Evolutionary conservation across 495 filamentous ascomycete species (phyloP).

Genomic region (Hyaloscypha hepaticicola): DNA sequence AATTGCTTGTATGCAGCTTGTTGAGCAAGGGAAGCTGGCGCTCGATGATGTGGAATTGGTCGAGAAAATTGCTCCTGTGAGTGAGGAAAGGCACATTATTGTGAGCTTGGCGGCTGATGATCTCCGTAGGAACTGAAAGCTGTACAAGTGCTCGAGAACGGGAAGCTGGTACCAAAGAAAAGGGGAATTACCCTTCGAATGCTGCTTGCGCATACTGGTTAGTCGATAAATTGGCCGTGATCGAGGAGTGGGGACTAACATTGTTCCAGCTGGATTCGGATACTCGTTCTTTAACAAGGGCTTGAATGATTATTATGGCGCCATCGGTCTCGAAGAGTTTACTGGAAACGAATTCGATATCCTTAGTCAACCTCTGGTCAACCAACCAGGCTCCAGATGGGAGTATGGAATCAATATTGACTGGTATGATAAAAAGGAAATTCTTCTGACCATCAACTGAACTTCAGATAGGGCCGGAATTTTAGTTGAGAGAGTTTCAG

Average conservation of each 20-base stretch:
- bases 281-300: slow-evolving; percentile 56
- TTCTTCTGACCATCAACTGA: slow-evolving; percentile 28
- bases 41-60: slow-evolving; percentile 52
- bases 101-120: slow-evolving; percentile 40
- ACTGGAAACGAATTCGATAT: slow-evolving; percentile 42
- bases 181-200: slow-evolving; percentile 59
- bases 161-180: slow-evolving; percentile 47
- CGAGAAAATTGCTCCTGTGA: slow-evolving; percentile 49
- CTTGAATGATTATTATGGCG: slow-evolving; percentile 44
- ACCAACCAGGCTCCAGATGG: slow-evolving; percentile 58
- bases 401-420: slow-evolving; percentile 54
- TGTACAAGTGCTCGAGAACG: slow-evolving; percentile 46
- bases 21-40: slow-evolving; percentile 51
- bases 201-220: slow-evolving; percentile 58
- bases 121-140: slow-evolving; percentile 43
- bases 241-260: slow-evolving; percentile 7
- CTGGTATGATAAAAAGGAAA: neutral
- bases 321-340: slow-evolving; percentile 55
- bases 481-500: slow-evolving; percentile 51
- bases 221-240: slow-evolving; percentile 11
- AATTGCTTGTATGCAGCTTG: slow-evolving; percentile 61
- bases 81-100: slow-evolving; percentile 50
- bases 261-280: slow-evolving; percentile 46
- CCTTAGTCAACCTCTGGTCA: slow-evolving; percentile 47
- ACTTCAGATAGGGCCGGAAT: slow-evolving; percentile 62